phyloP scores from a whole-genome alignment of 768 basidiomycete species.

The Chalciporus sphaerocephalus region DNA sequence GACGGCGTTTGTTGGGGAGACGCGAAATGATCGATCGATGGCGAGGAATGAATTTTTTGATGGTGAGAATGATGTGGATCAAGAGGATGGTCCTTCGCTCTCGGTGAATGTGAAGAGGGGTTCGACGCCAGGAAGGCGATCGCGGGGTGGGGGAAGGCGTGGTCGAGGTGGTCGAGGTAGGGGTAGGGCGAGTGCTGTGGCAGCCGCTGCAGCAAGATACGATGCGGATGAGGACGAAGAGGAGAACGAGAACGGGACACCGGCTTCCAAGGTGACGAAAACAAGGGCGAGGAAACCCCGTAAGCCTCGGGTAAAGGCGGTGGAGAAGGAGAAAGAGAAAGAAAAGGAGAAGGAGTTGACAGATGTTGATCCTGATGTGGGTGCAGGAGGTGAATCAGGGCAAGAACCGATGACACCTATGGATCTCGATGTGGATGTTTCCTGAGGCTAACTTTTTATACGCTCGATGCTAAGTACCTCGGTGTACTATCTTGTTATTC shows the following conservation, averaged over 20 bases:
- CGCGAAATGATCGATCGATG: conserved; percentile 47
- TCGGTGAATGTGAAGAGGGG: conserved; percentile 21
- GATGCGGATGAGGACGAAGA: conserved; percentile 40
- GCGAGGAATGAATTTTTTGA: conserved; percentile 71
- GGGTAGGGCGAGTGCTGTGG: conserved; percentile 31
- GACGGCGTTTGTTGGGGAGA: conserved; percentile 50
- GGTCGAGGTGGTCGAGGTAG: conserved; percentile 31
- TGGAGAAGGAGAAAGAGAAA: conserved; percentile 24
- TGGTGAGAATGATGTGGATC: conserved; percentile 65
- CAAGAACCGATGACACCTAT: conserved; percentile 35
- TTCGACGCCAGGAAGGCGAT: conserved; percentile 13
- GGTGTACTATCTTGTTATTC: neutral
- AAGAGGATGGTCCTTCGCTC: conserved; percentile 33
- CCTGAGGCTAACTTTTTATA: conserved; percentile 39
- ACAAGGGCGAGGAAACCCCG: conserved; percentile 30
- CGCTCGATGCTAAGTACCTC: neutral
- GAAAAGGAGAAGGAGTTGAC: conserved; percentile 30
- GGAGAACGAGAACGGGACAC: conserved; percentile 19
- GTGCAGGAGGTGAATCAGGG: conserved; percentile 29
- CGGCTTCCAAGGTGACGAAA: conserved; percentile 29
- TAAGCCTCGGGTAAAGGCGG: conserved; percentile 19
- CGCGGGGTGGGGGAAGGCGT: conserved; percentile 25
- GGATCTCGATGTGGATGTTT: conserved; percentile 35
- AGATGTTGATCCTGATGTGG: conserved; percentile 29
- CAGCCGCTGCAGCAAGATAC: conserved; percentile 25